Base-by-base conservation (phyloP, 352 stramenopile species). In the Phytopythium chamaehyphon region DNA sequence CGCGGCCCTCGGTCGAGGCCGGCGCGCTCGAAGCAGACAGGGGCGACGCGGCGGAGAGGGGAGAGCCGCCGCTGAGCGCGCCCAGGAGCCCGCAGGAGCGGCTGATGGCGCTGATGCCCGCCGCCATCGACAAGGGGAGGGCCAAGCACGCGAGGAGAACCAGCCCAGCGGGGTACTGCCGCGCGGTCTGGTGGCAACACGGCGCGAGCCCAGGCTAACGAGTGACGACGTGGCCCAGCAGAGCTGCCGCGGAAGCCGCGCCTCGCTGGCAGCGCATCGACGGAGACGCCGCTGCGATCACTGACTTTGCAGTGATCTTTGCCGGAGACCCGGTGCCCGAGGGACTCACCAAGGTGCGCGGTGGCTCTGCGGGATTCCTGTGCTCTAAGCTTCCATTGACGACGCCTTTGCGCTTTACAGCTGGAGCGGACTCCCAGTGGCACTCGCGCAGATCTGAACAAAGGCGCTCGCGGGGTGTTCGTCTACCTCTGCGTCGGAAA, bases 391-490 rank as follows among this genome's bases (percentile, higher is more conserved):
- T 59, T 47, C 6, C 6, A 24, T 45, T 6, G 9, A 56, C 50
- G 23, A 43, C 3, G 3, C 14, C 15, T 23, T 21, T 36, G 12
- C 45, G 2, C 21, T 39, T 23, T 23, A 6, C 31, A 94, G 83
- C 66, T 94, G 49, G 82, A 91, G 40, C 71, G 78, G 44, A 89
- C 84, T 16, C 72, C 79, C 19, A 87, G 63, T 49, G 84, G 84
- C 0, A 69, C 87, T 19, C 76, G 83, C 16, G 82, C 84, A 4
- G 84, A 95, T 59, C 53, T 95, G 6, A 93, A 88, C 63, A 90
- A 88, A 61, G 80, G 84, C 1, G 76, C 74, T n/a, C 69, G 82
- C n/a, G 84, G 82, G 4, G 68, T 79, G 1, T 91, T 88, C 45
- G 65, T 92, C 9, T 93, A 90, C 33, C 55, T 95, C 12, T 93